Base-by-base conservation (phyloP, 805 yeast genomes). In the Yamadazyma sp. region DNA sequence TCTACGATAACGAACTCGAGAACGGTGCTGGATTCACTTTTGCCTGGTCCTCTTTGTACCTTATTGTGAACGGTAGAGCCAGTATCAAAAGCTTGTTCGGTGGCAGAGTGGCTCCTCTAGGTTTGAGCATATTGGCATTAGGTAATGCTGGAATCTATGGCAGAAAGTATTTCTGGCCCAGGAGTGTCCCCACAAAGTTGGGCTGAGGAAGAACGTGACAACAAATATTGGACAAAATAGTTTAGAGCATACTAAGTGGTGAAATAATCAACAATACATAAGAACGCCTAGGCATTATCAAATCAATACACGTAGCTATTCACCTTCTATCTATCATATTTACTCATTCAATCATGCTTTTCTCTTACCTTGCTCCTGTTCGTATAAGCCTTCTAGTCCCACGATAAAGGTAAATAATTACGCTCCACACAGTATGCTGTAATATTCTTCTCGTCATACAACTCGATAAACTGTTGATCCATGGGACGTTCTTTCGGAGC, bases 391-490 rank as follows among this genome's bases (percentile, higher is more conserved):
- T n/a, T n/a, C 21, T 41, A 64, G 43, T 62, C 68, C 95, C 95
- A 86, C 42, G 62, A 56, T 37, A 87, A 56, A 6, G 95, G 95
- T 38, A 87, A 59, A 77, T 89, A 78, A 6, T 69, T 57, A 27
- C 71, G 64, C 26, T 67, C 56, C 4, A 52, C 49, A 4, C 89
- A 89, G 46, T 67, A 72, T 30, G 70, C 59, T 11, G 68, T 70
- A n/a, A 85, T 77, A 39, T 76, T 81, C 4, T 64, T 55, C 35
- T 80, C 85, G 51, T 89, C 83, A 57, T 84, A 91, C 70, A 88
- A 70, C 62, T 93, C 99, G 42, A 91, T 91, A 53, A 91, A 84
- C 58, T 91, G 96, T 59, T 89, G 96, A 62, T 93, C 99, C 68
- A 93, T 71, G 11, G 97, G 95, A 47, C 99, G 72, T 40, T 89